Base-by-base conservation (phyloP, 805 yeast species). In the Priceomyces medius region DNA sequence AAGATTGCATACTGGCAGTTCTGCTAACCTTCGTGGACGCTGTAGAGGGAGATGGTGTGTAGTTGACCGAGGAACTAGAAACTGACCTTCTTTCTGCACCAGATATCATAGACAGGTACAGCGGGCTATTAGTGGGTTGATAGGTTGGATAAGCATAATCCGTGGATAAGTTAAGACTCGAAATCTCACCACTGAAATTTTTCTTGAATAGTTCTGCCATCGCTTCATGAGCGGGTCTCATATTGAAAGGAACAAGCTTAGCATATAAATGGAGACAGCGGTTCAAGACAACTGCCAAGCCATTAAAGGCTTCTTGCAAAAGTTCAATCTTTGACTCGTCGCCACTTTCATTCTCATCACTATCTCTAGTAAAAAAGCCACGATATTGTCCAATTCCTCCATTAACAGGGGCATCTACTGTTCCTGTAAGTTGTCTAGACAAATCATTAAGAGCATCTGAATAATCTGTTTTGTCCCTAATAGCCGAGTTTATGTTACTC, bases 341-440 rank as follows among this genome's bases (percentile, higher is more conserved):
- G 5, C 13, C 28, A 21, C n/a, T 28, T 19, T 59, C 64, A 9
- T 60, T 61, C 43, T 59, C 61, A 5, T 61, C 67, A 21, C 54
- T 61, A 1, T 61, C 50, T 37, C 71, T 74, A 27, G 59, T 61
- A 56, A 85, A 78, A 57, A 88, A 87, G 2, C 76, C 76, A 41
- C 90, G 73, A 63, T 85, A 88, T 56, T 85, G 88, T 2, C 88
- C 86, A 48, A 88, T 86, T 43, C 97, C 97, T 26, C 97, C 97
- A 58, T 88, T 88, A 4, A 88, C 91, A 3, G 96, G 96, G 0
- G 96, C 80, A 58, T 88, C 95, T 41, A 89, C 90, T 0, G 96
- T 86, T 32, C 96, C 96, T 2, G 88, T 77, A 41, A 83, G 66
- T 53, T 79, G 80, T 60, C 91, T 71, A 4, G 90, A 81, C 45